Conservation (phyloP, 345 rosid species). For the Lepidium aucheri region DNA sequence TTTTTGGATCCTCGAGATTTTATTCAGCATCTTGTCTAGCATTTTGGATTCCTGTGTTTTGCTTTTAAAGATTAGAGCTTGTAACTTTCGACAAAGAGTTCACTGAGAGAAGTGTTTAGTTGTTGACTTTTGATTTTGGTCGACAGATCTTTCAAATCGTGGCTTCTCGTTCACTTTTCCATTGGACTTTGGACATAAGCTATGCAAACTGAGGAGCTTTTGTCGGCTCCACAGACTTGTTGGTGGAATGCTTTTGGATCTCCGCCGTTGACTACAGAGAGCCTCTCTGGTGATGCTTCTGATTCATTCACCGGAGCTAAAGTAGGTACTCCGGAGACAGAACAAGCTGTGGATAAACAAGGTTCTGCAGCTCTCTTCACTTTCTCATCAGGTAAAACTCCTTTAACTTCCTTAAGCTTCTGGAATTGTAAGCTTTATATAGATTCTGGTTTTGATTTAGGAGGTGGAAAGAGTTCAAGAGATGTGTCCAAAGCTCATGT, state of each 20-base stretch:
- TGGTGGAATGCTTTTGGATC: slow-evolving; percentile 61
- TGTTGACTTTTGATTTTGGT: slow-evolving; percentile 10
- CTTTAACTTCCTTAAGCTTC: neutral
- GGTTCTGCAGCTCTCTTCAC: slow-evolving; percentile 38
- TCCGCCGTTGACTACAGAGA: slow-evolving; percentile 42
- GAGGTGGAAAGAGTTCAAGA: slow-evolving; percentile 41
- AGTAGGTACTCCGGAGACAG: slow-evolving; percentile 30
- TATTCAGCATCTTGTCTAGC: neutral
- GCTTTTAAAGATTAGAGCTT: neutral
- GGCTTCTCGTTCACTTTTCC: neutral
- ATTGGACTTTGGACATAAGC: slow-evolving; percentile 30
- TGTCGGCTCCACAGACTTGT: slow-evolving; percentile 38
- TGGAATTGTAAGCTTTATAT: neutral
- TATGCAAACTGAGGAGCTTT: slow-evolving; percentile 63
- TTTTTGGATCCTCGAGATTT: neutral
- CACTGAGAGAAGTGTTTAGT: neutral
- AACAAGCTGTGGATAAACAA: slow-evolving; percentile 36
- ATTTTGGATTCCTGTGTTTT: neutral
- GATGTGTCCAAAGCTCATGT: slow-evolving; percentile 45
- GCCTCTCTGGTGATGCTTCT: slow-evolving; percentile 29
- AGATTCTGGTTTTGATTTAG: slow-evolving; percentile 27
- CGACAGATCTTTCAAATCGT: slow-evolving; percentile 8
- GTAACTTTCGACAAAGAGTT: neutral
- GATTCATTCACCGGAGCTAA: slow-evolving; percentile 38
- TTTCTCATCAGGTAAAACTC: slow-evolving; percentile 42